These are phyloP conservation scores for Notholithocarpus densiflorus DNA, from an alignment of 306 rosid species.

Conservation along the genomic window DNA sequence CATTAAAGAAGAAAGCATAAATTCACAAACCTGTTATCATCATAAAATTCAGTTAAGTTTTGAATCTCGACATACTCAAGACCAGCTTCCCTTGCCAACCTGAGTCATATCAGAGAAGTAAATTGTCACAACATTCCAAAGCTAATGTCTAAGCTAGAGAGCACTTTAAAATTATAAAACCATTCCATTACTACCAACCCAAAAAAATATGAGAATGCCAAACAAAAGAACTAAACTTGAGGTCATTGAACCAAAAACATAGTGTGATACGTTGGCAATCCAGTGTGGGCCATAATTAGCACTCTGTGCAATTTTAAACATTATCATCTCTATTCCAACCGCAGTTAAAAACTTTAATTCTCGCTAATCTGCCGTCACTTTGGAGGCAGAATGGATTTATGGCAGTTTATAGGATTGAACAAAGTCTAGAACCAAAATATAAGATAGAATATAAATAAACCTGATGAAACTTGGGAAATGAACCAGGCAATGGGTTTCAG, in stretches of 20 bases:
- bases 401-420: neutral
- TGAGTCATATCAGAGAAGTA: constrained; percentile 22
- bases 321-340: neutral
- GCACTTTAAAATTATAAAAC: neutral
- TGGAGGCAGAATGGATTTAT: constrained; percentile 7
- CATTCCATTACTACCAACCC: neutral
- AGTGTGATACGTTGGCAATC: neutral
- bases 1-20: constrained; percentile 4
- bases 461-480: constrained; percentile 97
- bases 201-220: neutral
- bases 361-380: neutral
- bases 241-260: constrained; percentile 4
- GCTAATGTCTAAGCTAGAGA: neutral
- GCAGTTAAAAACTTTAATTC: constrained; percentile 5
- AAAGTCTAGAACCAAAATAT: neutral
- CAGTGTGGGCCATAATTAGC: neutral
- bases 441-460: constrained; percentile 32
- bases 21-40: constrained; percentile 77
- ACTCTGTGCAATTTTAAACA: neutral
- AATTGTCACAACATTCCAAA: neutral
- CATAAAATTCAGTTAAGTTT: constrained; percentile 87
- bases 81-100: constrained; percentile 98
- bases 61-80: constrained; percentile 95
- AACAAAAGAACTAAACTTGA: constrained; percentile 10
- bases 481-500: constrained; percentile 89